These are phyloP conservation scores for Huntiella decipiens DNA, from an alignment of 2,329 filamentous ascomycete species.

Conservation along the genomic window DNA sequence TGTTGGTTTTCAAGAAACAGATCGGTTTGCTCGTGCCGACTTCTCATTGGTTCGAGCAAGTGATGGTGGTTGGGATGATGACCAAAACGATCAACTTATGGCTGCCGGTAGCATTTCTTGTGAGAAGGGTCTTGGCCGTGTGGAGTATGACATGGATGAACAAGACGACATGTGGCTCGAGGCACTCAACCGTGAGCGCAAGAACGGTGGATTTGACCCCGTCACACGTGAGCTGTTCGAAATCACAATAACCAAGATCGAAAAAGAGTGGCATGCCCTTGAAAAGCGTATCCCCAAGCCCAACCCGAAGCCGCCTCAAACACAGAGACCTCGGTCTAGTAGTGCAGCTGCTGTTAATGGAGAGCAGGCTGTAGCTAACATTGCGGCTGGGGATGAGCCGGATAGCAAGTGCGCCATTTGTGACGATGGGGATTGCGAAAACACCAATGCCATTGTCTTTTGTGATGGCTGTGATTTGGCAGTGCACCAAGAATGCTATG, in stretches of 20 bases:
- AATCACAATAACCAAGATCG: slow-evolving; percentile 95
- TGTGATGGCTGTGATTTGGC: slow-evolving; percentile 95
- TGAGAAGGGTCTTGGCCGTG: slow-evolving; percentile 44
- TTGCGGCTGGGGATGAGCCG: slow-evolving; percentile 55
- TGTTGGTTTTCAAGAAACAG: slow-evolving; percentile 88
- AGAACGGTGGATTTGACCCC: slow-evolving; percentile 52
- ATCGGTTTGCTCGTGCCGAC: slow-evolving; percentile 66
- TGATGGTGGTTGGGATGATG: slow-evolving; percentile 40
- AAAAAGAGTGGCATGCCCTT: slow-evolving; percentile 93
- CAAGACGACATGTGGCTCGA: slow-evolving; percentile 95
- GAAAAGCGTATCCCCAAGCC: slow-evolving; percentile 95
- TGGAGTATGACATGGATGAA: slow-evolving; percentile 99
- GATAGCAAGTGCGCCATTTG: slow-evolving; percentile 96
- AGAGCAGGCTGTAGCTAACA: slow-evolving; percentile 44
- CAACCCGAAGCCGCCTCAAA: slow-evolving; percentile 89
- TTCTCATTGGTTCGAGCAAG: slow-evolving; percentile 47
- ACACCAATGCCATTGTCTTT: slow-evolving; percentile 97
- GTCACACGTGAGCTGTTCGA: slow-evolving; percentile 93
- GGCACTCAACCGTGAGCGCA: slow-evolving; percentile 59
- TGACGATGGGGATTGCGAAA: slow-evolving; percentile 98
- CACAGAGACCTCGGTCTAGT: slow-evolving; percentile 77
- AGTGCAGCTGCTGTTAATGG: slow-evolving; percentile 91
- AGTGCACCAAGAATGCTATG: slow-evolving; percentile 97
- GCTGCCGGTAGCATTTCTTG: slow-evolving; percentile 17
- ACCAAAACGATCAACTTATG: slow-evolving; percentile 16